These are phyloP conservation scores for Botrytis cinerea DNA, from an alignment of 2,329 filamentous ascomycete species.

Conservation along the genomic window DNA sequence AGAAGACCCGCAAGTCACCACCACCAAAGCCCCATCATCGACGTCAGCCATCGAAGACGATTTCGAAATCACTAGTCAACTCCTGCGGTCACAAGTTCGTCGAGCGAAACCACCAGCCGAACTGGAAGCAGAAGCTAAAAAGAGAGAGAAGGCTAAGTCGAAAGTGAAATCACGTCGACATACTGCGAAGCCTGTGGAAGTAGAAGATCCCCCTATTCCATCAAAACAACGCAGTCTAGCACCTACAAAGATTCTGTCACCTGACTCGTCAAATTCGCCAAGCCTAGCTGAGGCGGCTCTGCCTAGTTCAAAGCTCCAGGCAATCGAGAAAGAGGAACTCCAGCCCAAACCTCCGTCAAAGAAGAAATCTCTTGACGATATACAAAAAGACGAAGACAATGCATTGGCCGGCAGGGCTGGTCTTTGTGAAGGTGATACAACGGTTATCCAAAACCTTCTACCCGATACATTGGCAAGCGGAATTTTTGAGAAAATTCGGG, in stretches of 20 bases:
- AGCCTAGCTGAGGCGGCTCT: neutral
- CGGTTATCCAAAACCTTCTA: slow-evolving; percentile 70
- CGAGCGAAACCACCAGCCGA: slow-evolving; percentile 23
- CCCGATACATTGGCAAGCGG: slow-evolving; percentile 55
- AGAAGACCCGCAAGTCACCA: slow-evolving; percentile 18
- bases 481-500: slow-evolving; percentile 69
- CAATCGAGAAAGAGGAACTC: slow-evolving; percentile 3
- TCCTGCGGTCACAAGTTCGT: slow-evolving; percentile 27
- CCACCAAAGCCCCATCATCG: slow-evolving; percentile 3
- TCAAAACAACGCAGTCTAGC: neutral
- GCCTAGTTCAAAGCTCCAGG: neutral
- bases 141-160: slow-evolving; percentile 38
- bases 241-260: neutral
- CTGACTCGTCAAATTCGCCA: neutral
- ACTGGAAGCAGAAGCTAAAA: slow-evolving; percentile 26
- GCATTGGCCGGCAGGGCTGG: neutral
- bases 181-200: slow-evolving; percentile 30
- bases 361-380: neutral
- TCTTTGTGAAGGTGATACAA: slow-evolving; percentile 79
- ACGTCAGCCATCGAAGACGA: slow-evolving; percentile 26
- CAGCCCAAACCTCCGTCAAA: slow-evolving; percentile 1
- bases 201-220: neutral
- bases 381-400: neutral
- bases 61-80: slow-evolving; percentile 24
- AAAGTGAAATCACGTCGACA: slow-evolving; percentile 39